phyloP scores from a whole-genome alignment of 2,329 filamentous ascomycete genomes.

The Tolypocladium pustulatum region DNA sequence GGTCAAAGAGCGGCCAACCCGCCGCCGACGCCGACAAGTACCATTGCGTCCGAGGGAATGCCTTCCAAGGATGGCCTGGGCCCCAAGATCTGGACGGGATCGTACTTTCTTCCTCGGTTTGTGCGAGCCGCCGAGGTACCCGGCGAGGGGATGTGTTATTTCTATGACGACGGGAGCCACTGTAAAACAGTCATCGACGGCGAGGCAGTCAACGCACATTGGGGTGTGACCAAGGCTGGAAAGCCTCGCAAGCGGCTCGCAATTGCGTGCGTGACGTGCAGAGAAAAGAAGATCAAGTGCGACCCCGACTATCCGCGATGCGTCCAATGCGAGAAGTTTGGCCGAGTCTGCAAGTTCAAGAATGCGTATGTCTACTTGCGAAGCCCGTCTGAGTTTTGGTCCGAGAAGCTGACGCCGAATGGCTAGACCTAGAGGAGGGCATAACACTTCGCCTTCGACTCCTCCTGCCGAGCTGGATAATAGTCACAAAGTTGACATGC shows the following conservation, averaged over 20 bases:
- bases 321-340: slow-evolving; percentile 86
- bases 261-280: slow-evolving; percentile 85
- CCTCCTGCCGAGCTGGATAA: slow-evolving; percentile 40
- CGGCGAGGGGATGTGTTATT: slow-evolving; percentile 72
- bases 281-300: slow-evolving; percentile 97
- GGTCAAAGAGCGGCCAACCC: slow-evolving; percentile 17
- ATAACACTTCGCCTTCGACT: slow-evolving; percentile 45
- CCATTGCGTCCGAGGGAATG: slow-evolving; percentile 27
- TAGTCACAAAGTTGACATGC: slow-evolving; percentile 21
- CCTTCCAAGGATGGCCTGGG: slow-evolving; percentile 50
- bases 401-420: slow-evolving; percentile 1
- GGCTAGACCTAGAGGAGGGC: slow-evolving; percentile 43
- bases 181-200: slow-evolving; percentile 79
- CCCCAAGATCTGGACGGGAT: slow-evolving; percentile 60
- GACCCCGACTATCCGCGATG: slow-evolving; percentile 82
- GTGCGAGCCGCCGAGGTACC: slow-evolving; percentile 56
- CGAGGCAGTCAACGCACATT: slow-evolving; percentile 78
- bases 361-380: slow-evolving; percentile 61
- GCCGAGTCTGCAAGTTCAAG: slow-evolving; percentile 73
- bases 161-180: slow-evolving; percentile 76
- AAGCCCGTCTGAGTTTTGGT: not conserved
- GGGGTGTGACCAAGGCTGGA: slow-evolving; percentile 89
- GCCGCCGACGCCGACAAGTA: slow-evolving; percentile 16
- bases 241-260: slow-evolving; percentile 86
- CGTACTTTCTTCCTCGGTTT: slow-evolving; percentile 56